phyloP scores from a whole-genome alignment of 202 grass and related monocot genomes.

The Schoenoplectus tabernaemontani region DNA sequence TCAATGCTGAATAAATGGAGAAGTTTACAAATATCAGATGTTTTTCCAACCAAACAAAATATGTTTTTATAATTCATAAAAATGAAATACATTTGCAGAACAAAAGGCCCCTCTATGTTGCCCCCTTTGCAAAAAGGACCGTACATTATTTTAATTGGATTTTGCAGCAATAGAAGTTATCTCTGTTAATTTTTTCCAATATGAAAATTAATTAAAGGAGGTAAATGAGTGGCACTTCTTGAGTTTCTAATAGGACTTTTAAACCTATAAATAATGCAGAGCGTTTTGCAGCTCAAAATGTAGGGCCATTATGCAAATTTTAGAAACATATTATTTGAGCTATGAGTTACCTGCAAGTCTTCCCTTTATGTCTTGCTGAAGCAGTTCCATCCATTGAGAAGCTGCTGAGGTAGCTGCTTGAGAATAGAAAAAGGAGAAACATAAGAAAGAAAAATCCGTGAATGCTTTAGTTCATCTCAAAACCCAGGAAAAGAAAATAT shows the following conservation, averaged over 20 bases:
- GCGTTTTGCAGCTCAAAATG: background rate
- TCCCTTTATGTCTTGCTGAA: conserved; percentile 89
- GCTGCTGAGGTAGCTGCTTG: conserved; percentile 78
- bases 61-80: background rate
- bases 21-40: background rate
- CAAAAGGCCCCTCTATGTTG: background rate
- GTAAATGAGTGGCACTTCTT: background rate
- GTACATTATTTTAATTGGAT: background rate
- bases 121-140: background rate
- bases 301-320: background rate
- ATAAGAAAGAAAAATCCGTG: conserved; percentile 10
- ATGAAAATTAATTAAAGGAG: background rate
- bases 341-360: conserved; percentile 67
- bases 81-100: background rate
- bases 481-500: background rate
- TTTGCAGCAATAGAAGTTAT: background rate
- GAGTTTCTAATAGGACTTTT: background rate
- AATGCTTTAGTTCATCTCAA: background rate
- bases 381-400: conserved; percentile 86
- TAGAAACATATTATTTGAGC: background rate
- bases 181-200: background rate
- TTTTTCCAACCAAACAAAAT: background rate
- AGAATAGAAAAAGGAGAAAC: conserved; percentile 1
- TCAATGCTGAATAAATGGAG: conserved; percentile 58
- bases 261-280: background rate